phyloP scores from a whole-genome alignment of 192 early-diverging fungal genomes.

The Bifiguratus adelaidae region DNA sequence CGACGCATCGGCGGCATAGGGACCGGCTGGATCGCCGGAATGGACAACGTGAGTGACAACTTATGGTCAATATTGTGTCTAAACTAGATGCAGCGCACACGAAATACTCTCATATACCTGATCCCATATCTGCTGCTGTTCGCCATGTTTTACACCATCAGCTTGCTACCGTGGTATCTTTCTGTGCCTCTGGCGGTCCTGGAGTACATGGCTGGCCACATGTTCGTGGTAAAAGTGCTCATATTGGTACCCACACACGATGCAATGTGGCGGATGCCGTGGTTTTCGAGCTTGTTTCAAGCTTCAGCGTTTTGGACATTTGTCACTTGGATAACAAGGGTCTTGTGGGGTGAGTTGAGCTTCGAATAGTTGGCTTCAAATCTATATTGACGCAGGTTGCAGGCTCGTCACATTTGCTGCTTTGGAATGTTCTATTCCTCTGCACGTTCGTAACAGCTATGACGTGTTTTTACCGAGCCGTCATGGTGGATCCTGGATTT shows the following conservation, averaged over 20 bases:
- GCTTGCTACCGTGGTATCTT: conserved; percentile 66
- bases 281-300: conserved; percentile 81
- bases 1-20: too few species aligned
- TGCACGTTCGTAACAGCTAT: conserved; percentile 42
- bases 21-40: too few species aligned
- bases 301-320: conserved; percentile 65
- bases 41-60: too few species aligned
- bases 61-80: too few species aligned
- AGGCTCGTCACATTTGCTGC: conserved; percentile 51
- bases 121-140: conserved; percentile 59
- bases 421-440: conserved; percentile 60
- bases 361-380: not conserved
- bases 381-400: not conserved
- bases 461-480: conserved; percentile 68
- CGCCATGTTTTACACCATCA: conserved; percentile 41
- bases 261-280: conserved; percentile 66
- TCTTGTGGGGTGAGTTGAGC: conserved; percentile 52
- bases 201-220: conserved; percentile 41
- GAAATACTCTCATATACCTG: conserved; percentile 56
- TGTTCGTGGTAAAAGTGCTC: conserved; percentile 48
- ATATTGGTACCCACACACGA: conserved; percentile 30
- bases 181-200: conserved; percentile 50
- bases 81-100: conserved; percentile 30
- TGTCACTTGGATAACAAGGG: conserved; percentile 46
- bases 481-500: conserved; percentile 72